Percentiles rank a stretch among this genome's conserved stretches.
phyloP scores from a whole-genome alignment of 192 early-diverging fungal genomes.

The Phlyctochytrium arcticum region DNA sequence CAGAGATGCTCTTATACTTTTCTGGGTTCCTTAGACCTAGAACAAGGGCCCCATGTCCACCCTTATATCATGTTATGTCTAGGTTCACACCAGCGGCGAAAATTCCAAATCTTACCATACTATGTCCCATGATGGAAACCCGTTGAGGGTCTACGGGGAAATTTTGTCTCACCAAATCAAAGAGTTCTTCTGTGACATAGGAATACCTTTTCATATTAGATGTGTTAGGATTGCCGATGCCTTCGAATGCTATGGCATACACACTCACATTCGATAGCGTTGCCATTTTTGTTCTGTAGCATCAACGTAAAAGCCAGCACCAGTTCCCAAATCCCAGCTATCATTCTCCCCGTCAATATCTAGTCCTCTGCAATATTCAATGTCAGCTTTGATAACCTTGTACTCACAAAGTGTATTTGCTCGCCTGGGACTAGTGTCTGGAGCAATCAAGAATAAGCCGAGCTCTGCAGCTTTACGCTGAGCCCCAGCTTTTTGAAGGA shows the following conservation, averaged over 20 bases:
- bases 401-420: too few species aligned
- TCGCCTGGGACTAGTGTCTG: conserved; percentile 75
- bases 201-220: conserved; percentile 54
- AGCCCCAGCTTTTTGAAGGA: conserved; percentile 80
- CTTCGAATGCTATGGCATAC: conserved; percentile 62
- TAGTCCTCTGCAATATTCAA: conserved; percentile 38
- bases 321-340: conserved; percentile 63
- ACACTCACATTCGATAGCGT: conserved; percentile 80
- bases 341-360: conserved; percentile 70
- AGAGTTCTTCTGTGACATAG: conserved; percentile 74
- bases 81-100: not conserved
- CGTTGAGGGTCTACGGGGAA: conserved; percentile 49
- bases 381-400: not conserved
- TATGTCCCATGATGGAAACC: conserved; percentile 39
- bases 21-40: conserved; percentile 68
- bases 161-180: conserved; percentile 47
- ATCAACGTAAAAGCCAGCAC: conserved; percentile 60
- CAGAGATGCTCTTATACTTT: conserved; percentile 70
- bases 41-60: conserved; percentile 85
- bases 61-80: conserved; percentile 38
- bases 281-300: conserved; percentile 75
- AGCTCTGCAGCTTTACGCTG: conserved; percentile 57
- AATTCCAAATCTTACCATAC: conserved; percentile 24
- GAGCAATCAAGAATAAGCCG: conserved; percentile 72
- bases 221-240: conserved; percentile 48